A percentile compares a stretch with the other conserved stretches of the same genome.
These are phyloP conservation scores for Suaeda aralocaspica DNA, from an alignment of 148 eudicot species.

Conservation along the genomic window DNA sequence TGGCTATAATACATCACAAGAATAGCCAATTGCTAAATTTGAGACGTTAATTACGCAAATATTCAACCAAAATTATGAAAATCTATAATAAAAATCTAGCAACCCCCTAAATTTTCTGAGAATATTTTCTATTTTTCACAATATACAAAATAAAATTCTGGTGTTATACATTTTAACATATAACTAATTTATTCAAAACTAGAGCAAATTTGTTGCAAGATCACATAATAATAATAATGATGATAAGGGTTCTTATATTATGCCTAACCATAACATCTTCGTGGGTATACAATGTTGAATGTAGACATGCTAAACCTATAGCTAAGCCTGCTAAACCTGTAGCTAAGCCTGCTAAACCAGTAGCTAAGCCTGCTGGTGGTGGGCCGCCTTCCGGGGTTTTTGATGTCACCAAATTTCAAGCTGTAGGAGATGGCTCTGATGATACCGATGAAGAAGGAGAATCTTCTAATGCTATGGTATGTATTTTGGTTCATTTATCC, in stretches of 20 bases:
- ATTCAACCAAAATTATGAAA: neutral
- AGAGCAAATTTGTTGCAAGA: slow-evolving; percentile 24
- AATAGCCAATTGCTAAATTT: slow-evolving; percentile 19
- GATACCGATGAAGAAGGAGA: slow-evolving; percentile 37
- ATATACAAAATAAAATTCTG: neutral
- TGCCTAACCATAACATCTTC: slow-evolving; percentile 23
- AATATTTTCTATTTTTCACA: neutral
- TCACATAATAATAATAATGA: slow-evolving; percentile 26
- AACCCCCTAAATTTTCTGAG: neutral
- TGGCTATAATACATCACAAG: slow-evolving; percentile 17
- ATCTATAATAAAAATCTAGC: slow-evolving; percentile 6
- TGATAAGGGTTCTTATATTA: slow-evolving; percentile 17
- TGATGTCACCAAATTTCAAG: slow-evolving; percentile 43
- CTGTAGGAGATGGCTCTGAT: slow-evolving; percentile 31
- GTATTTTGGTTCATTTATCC: too few relatives aligned
- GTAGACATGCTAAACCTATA: slow-evolving; percentile 14
- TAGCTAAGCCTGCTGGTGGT: too few relatives aligned
- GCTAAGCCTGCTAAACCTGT: slow-evolving; percentile 16
- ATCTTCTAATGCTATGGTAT: slow-evolving; percentile 30
- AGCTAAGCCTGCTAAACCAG: slow-evolving; percentile 16
- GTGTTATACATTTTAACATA: slow-evolving; percentile 15
- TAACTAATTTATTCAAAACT: slow-evolving; percentile 11
- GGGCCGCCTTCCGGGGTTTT: slow-evolving; percentile 27
- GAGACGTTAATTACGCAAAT: neutral
- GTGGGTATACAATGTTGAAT: slow-evolving; percentile 19